These are phyloP conservation scores for Lichina pygmaea DNA, from an alignment of 495 filamentous ascomycete species.

Conservation along the genomic window DNA sequence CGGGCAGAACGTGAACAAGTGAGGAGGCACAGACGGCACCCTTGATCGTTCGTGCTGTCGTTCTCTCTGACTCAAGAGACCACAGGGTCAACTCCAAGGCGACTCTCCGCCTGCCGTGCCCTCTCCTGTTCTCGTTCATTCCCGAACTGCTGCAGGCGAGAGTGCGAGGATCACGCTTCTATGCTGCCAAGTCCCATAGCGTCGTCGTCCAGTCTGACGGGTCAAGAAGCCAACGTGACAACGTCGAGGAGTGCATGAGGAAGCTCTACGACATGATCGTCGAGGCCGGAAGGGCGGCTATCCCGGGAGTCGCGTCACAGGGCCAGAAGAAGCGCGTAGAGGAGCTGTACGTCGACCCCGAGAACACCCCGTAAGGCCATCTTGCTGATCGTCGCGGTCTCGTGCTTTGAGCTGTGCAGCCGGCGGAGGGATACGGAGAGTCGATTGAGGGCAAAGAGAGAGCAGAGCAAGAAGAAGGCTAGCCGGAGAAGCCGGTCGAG, in stretches of 20 bases:
- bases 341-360: constrained; percentile 26
- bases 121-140: constrained; percentile 28
- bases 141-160: constrained; percentile 38
- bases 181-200: constrained; percentile 30
- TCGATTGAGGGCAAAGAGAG: constrained; percentile 50
- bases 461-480: constrained; percentile 55
- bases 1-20: constrained; percentile 97
- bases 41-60: no score
- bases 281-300: constrained; percentile 19
- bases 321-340: constrained; percentile 30
- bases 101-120: constrained; percentile 36
- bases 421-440: constrained; percentile 42
- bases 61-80: no score
- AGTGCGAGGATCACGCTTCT: constrained; percentile 42
- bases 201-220: constrained; percentile 44
- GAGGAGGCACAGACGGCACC: no score
- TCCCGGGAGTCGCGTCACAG: constrained; percentile 39
- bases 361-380: not conserved
- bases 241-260: constrained; percentile 34
- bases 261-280: constrained; percentile 31
- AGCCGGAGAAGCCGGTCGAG: constrained; percentile 19
- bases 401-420: constrained; percentile 15
- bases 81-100: constrained; percentile 79
- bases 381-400: not conserved
- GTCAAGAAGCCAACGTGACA: constrained; percentile 34